Conservation (phyloP, 2,329 filamentous ascomycete species). For the Penicillium occitanis region DNA sequence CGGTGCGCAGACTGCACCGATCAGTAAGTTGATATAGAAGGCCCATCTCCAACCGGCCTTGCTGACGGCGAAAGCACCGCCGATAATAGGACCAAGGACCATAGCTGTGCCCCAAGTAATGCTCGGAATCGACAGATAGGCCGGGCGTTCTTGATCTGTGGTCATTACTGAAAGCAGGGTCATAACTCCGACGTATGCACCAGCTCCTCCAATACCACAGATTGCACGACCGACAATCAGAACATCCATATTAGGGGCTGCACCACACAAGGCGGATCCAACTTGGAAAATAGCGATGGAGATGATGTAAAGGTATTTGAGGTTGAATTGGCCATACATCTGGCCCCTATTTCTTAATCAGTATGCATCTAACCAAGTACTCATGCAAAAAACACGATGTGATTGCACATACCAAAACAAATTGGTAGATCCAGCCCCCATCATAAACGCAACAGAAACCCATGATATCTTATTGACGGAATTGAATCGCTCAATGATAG, state of each 20-base stretch:
- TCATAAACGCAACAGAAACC: conserved; percentile 42
- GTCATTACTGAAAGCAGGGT: conserved; percentile 30
- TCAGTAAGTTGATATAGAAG: conserved; percentile 55
- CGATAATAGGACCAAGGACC: conserved; percentile 41
- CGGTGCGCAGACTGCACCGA: conserved; percentile 45
- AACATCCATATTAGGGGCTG: conserved; percentile 46
- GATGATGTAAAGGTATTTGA: conserved; percentile 24
- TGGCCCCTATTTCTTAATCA: neutral
- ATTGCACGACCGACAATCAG: conserved; percentile 47
- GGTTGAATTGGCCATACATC: neutral
- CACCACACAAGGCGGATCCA: conserved; percentile 45
- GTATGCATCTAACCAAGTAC: too few species aligned
- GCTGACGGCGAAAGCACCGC: conserved; percentile 36
- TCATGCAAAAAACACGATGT: neutral
- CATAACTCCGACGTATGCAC: conserved; percentile 36
- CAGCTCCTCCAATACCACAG: conserved; percentile 34
- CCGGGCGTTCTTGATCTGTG: conserved; percentile 26
- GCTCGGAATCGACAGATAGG: conserved; percentile 36
- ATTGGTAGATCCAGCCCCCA: conserved; percentile 34
- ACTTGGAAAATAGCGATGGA: conserved; percentile 27
- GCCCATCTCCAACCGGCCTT: conserved; percentile 30
- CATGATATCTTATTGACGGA: conserved; percentile 42
- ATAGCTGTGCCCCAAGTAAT: conserved; percentile 38
- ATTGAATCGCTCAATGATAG: conserved; percentile 39
- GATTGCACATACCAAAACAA: neutral